A percentile compares a stretch with the other conserved stretches of the same genome.
Evolutionary conservation across 441 rosid genomes (phyloP).

Genomic region (Heliophila coronopifolia): DNA sequence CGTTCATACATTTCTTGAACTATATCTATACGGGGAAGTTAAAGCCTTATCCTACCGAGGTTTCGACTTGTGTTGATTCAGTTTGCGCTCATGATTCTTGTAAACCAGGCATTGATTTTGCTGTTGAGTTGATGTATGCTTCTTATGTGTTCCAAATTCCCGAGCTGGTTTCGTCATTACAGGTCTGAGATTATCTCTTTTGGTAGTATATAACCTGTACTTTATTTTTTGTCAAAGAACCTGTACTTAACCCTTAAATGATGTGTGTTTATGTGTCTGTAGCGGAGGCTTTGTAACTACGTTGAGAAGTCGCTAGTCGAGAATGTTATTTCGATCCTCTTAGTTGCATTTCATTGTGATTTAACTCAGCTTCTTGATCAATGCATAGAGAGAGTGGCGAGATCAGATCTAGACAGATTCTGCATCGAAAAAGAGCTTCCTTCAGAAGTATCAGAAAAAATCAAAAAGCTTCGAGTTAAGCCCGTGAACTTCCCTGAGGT

Average conservation of each 20-base stretch:
- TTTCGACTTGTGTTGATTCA: constrained; percentile 71
- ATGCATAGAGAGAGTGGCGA: constrained; percentile 65
- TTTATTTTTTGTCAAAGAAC: too few species aligned
- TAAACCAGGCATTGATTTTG: constrained; percentile 65
- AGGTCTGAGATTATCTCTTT: constrained; percentile 41
- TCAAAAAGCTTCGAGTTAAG: constrained; percentile 41
- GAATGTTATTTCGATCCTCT: constrained; percentile 69
- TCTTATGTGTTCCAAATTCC: constrained; percentile 57
- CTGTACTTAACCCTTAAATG: background rate
- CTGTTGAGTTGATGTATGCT: constrained; percentile 81
- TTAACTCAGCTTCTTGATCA: constrained; percentile 53
- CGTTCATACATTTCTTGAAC: constrained; percentile 55
- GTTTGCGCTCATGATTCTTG: constrained; percentile 72
- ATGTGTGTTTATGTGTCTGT: constrained; percentile 32
- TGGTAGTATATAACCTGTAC: background rate
- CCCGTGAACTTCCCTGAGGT: constrained; percentile 18
- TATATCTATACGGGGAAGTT: constrained; percentile 75
- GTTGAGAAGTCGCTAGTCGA: constrained; percentile 65
- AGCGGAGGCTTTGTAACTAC: constrained; percentile 65
- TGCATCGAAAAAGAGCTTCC: constrained; percentile 74
- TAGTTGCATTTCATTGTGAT: constrained; percentile 70
- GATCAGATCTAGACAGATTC: constrained; percentile 61
- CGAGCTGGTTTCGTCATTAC: constrained; percentile 63
- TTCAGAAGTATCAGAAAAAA: constrained; percentile 45
- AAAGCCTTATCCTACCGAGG: constrained; percentile 56